A percentile compares a stretch with the other conserved stretches of the same genome.
These are phyloP conservation scores for Pseudogymnoascus sp. DNA, from an alignment of 2,329 filamentous ascomycete genomes.

Conservation along the genomic window DNA sequence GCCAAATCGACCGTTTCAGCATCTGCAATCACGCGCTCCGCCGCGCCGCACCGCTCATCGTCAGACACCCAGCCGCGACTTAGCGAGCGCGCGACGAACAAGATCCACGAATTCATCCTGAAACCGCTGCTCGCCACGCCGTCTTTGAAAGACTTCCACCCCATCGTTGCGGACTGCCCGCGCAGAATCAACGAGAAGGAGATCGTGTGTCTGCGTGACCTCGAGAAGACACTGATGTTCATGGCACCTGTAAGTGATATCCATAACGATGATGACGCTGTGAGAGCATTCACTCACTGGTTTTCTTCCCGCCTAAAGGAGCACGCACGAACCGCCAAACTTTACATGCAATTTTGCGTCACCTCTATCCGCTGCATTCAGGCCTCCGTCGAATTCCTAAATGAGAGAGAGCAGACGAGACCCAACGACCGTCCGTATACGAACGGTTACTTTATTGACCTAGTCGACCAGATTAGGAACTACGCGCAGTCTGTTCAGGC, in stretches of 20 bases:
- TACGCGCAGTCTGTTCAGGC: conserved; percentile 80
- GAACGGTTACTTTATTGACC: conserved; percentile 93
- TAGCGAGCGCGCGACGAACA: conserved; percentile 59
- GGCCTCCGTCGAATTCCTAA: conserved; percentile 76
- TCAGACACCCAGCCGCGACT: conserved; percentile 49
- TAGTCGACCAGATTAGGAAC: conserved; percentile 84
- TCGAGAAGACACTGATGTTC: conserved; percentile 88
- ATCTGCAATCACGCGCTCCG: conserved; percentile 54
- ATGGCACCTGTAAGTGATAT: conserved; percentile 82
- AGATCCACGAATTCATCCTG: conserved; percentile 73
- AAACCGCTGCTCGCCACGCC: conserved; percentile 67
- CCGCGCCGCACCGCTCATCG: conserved; percentile 39
- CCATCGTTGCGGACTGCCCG: conserved; percentile 69
- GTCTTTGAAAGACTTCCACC: conserved; percentile 68
- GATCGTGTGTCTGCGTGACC: conserved; percentile 82
- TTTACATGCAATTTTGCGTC: conserved; percentile 83
- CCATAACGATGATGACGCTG: conserved; percentile 43
- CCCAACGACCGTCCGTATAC: conserved; percentile 84
- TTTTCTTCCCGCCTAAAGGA: conserved; percentile 59
- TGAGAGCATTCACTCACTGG: conserved; percentile 60
- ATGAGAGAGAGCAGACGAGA: conserved; percentile 76
- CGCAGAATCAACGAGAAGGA: conserved; percentile 72
- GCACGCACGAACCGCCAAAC: conserved; percentile 58
- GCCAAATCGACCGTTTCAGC: conserved; percentile 36
- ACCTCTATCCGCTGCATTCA: conserved; percentile 84